A percentile compares a stretch with the other conserved stretches of the same genome.
Evolutionary conservation across 1,284 basidiomycete species (phyloP).

Genomic region (Vanrija pseudolonga): DNA sequence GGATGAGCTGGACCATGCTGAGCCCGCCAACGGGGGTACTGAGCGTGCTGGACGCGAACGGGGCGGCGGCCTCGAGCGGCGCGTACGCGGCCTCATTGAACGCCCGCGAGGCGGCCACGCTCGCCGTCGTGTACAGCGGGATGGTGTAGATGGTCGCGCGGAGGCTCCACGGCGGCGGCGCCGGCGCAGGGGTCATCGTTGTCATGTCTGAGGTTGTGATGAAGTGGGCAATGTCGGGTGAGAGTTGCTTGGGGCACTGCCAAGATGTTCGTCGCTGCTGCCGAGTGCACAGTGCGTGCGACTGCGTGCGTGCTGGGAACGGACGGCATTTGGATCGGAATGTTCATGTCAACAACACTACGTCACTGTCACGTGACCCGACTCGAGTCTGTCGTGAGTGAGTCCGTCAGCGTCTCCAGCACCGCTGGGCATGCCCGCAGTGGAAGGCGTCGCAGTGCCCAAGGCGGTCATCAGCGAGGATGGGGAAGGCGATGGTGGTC

Average conservation of each 20-base stretch:
- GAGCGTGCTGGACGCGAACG: not conserved
- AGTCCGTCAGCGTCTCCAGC: not conserved
- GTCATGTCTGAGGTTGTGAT: too few species aligned
- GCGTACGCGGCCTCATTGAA: not conserved
- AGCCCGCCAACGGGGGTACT: slow-evolving; percentile 4
- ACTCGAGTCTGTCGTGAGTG: slow-evolving; percentile 32
- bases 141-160: slow-evolving; percentile 5
- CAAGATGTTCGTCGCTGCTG: too few species aligned
- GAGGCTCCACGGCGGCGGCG: slow-evolving; percentile 1
- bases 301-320: too few species aligned
- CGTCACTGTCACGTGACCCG: slow-evolving; percentile 26
- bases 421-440: slow-evolving; percentile 13
- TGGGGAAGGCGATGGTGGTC: slow-evolving; percentile 27
- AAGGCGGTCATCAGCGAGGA: slow-evolving; percentile 13
- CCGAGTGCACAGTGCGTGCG: too few species aligned
- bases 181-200: too few species aligned
- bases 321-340: too few species aligned
- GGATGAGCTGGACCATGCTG: slow-evolving; percentile 5
- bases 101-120: not conserved
- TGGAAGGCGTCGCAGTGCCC: slow-evolving; percentile 14
- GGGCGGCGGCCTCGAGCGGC: slow-evolving; percentile 1
- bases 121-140: not conserved
- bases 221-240: too few species aligned
- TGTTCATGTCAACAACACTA: too few species aligned
- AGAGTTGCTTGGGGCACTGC: too few species aligned